Base-by-base conservation (phyloP, 2,329 filamentous ascomycete genomes). In the Aspergillus proliferans region DNA sequence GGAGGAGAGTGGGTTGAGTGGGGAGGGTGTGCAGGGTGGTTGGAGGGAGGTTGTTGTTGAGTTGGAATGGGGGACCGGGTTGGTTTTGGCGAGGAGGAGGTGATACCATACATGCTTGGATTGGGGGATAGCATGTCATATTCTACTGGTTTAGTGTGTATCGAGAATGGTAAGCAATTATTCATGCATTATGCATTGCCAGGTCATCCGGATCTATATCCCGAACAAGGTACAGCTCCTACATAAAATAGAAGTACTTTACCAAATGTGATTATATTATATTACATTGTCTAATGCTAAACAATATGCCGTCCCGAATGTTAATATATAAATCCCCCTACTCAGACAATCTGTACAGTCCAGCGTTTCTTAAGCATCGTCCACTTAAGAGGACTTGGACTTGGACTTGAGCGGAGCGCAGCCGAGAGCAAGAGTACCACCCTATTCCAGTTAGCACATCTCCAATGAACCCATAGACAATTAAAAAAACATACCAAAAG, bases 401-500 rank as follows among this genome's bases (percentile, higher is more conserved):
- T 58, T 53, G 26, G 26, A 28, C 49, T 58, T 53, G 10, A 51
- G 15, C 41, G 44, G 49, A 6, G 45, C 36, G 47, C 61, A 65
- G 33, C 59, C 61, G 24, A 64, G 55, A 48, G 59, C 59, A 47
- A 64, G 7, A 7, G 49, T 46, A 1, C 61, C 61, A 43, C 55
- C 55, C 61, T 63, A 38, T n/a, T 38, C 9, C 10, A 22, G 41
- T 53, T 18, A 55, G 52, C 39, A 21, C 19, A 15, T 28, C 4
- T 5, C 2, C 6, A 15, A 15, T 22, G 7, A 12, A 39, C 10
- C 19, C 3, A n/a, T 15, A 4, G 4, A 15, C 15, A 15, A 15
- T 15, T 10, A 7, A 22, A 6, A 19, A 4, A 36, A 54, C 58
- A 48, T 57, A 64, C 62, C 51, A 64, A 45, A 34, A 65, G 46